Base-by-base conservation (phyloP, 768 basidiomycete genomes). In the Pleurotus salmoneostramineus region DNA sequence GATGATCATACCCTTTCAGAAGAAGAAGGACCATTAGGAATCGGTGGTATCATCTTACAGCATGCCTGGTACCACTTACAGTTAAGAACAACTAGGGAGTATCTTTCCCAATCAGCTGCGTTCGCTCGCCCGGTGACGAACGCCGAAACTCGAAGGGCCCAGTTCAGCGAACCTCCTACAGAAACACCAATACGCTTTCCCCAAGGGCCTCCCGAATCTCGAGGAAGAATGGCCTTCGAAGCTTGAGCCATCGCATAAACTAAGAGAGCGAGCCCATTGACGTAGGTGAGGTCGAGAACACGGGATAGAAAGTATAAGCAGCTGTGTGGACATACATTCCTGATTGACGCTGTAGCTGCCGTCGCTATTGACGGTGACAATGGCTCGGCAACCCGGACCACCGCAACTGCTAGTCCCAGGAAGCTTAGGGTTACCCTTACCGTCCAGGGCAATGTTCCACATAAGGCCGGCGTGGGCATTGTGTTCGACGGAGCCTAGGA, bases 191-290 rank as follows among this genome's bases (percentile, higher is more conserved):
- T 83, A 11, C 89, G 80, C 63, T 87, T 76, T 14, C 83, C 89
- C 64, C 77, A 89, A 1, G 87, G 85, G 1, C 89, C 89, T 1
- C 82, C 83, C 0, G 64, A 63, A 51, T 92, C 89, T 49, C 83
- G 82, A 0, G 89, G 89, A 17, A 88, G 74, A 55, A 87, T 79
- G 2, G 88, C 89, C 67, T 88, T 88, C 21, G 86, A 87, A 2
- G 84, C 84, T 54, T 91, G 88, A 1, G 85, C 87, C 83, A 91
- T 86, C 0, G 83, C 70, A 58, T 88, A 90, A 70, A 86, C 84
- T 86, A 58, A 31, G 17, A 7, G 17, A 33, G 33, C 21, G 45
- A 31, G 34, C 57, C 35, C 51, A 17, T 44, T 15, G 7, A 17
- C 12, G 15, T n/a, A 32, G 45, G 32, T 46, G 57, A 34, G 50